A percentile compares a stretch with the other conserved stretches of the same genome.
Evolutionary conservation across 1,284 basidiomycete genomes (phyloP).

Genomic region (Trametes versicolor): DNA sequence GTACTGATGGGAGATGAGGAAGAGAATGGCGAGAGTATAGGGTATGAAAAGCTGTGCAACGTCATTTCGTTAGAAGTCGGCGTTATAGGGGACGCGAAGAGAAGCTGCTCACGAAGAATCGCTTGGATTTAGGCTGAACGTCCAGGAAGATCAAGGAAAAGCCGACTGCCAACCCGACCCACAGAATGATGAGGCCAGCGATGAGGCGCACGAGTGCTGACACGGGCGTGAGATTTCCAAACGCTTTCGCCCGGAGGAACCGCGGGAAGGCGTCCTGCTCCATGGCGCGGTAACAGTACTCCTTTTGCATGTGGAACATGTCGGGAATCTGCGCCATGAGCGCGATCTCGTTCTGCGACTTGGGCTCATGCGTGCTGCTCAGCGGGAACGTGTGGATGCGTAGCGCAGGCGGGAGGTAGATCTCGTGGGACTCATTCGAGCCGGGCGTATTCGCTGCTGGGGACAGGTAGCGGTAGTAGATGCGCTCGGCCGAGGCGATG

Average conservation of each 20-base stretch:
- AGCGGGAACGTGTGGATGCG: slow-evolving; percentile 85
- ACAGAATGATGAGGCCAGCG: slow-evolving; percentile 86
- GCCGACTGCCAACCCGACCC: slow-evolving; percentile 90
- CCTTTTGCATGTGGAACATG: slow-evolving; percentile 97
- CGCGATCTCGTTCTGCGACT: slow-evolving; percentile 72
- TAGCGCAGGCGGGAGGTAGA: slow-evolving; percentile 91
- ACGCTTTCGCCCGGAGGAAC: slow-evolving; percentile 95
- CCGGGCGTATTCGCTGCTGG: slow-evolving; percentile 73
- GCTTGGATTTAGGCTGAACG: slow-evolving; percentile 86
- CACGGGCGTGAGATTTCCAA: slow-evolving; percentile 95
- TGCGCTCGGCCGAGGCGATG: slow-evolving; percentile 93
- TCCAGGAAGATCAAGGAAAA: slow-evolving; percentile 96
- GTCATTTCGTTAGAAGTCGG: slow-evolving; percentile 25
- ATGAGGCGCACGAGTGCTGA: slow-evolving; percentile 88
- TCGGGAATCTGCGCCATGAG: slow-evolving; percentile 93
- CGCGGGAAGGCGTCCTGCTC: slow-evolving; percentile 98
- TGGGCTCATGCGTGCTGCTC: slow-evolving; percentile 75
- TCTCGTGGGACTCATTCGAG: slow-evolving; percentile 84
- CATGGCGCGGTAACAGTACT: slow-evolving; percentile 97
- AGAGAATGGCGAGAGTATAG: slow-evolving; percentile 89
- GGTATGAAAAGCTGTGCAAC: slow-evolving; percentile 88
- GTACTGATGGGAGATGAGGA: slow-evolving; percentile 95
- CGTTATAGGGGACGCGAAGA: background rate
- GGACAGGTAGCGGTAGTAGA: slow-evolving; percentile 93
- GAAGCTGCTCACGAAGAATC: slow-evolving; percentile 88